Percentiles rank a stretch among this genome's conserved stretches.
These are phyloP conservation scores for Colletotrichum echinochloae DNA, from an alignment of 2,329 filamentous ascomycete genomes.

Conservation along the genomic window DNA sequence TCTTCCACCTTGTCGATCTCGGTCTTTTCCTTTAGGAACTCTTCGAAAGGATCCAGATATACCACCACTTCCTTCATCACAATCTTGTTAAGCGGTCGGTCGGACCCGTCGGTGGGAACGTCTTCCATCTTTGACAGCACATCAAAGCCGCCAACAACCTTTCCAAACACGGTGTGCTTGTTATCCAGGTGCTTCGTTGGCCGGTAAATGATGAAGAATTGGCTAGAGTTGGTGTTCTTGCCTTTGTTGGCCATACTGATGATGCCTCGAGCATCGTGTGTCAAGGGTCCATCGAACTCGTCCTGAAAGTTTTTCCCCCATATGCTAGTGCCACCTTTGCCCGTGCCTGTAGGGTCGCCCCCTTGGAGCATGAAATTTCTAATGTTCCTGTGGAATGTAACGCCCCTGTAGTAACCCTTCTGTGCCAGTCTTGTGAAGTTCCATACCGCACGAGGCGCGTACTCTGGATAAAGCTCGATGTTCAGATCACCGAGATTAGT, in stretches of 20 bases:
- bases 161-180: conserved; percentile 97
- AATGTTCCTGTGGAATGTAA: conserved; percentile 93
- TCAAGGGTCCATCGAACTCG: conserved; percentile 89
- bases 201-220: conserved; percentile 95
- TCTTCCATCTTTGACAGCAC: conserved; percentile 82
- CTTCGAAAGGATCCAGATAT: conserved; percentile 94
- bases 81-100: conserved; percentile 82
- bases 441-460: conserved; percentile 93
- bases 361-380: conserved; percentile 98
- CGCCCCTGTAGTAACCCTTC: conserved; percentile 87
- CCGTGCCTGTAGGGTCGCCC: conserved; percentile 92
- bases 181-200: conserved; percentile 86
- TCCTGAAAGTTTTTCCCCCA: conserved; percentile 97
- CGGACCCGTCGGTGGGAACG: conserved; percentile 78
- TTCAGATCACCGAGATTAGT: conserved; percentile 89
- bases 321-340: conserved; percentile 87
- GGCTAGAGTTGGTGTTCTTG: conserved; percentile 95
- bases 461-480: conserved; percentile 90
- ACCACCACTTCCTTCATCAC: conserved; percentile 85
- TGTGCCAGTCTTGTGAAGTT: conserved; percentile 93
- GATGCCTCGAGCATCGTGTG: conserved; percentile 84
- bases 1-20: conserved; percentile 70
- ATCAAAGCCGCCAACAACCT: conserved; percentile 81
- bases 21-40: conserved; percentile 83
- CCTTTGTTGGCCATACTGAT: conserved; percentile 98